Evolutionary conservation across 805 yeast species (phyloP).

Genomic region (Priceomyces haplophilus): DNA sequence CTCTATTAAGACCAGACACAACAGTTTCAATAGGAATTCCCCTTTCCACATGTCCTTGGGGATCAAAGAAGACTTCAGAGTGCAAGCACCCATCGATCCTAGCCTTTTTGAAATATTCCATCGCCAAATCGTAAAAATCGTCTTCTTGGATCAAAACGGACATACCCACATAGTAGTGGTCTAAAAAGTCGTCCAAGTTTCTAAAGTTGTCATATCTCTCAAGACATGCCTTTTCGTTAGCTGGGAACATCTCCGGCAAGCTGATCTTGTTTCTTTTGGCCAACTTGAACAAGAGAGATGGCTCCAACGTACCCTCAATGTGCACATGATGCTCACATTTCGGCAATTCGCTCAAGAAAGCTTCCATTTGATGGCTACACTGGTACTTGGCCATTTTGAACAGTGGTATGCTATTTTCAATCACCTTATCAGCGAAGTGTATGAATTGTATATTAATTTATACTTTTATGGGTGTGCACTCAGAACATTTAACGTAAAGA

Average conservation of each 20-base stretch:
- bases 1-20: conserved; percentile 63
- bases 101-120: conserved; percentile 64
- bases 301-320: conserved; percentile 26
- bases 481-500: too few relatives aligned
- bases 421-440: too few relatives aligned
- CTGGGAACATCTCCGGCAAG: conserved; percentile 64
- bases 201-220: conserved; percentile 59
- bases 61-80: conserved; percentile 79
- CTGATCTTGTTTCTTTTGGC: conserved; percentile 45
- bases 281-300: conserved; percentile 16
- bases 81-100: conserved; percentile 59
- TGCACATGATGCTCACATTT: conserved; percentile 88
- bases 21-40: conserved; percentile 59
- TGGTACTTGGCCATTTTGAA: conserved; percentile 10
- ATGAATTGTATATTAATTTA: too few relatives aligned
- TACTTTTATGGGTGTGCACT: too few relatives aligned
- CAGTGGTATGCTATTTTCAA: not conserved
- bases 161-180: conserved; percentile 79
- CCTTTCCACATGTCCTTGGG: conserved; percentile 77
- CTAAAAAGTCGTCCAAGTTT: conserved; percentile 73
- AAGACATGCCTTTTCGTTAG: conserved; percentile 52
- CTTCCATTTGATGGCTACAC: conserved; percentile 30
- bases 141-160: conserved; percentile 64
- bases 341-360: conserved; percentile 67
- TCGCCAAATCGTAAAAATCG: conserved; percentile 78